Evolutionary conservation across 148 eudicot genomes (phyloP), one percentile per base, ranked within the genome.

Genomic region (Chenopodium berlandieri): DNA sequence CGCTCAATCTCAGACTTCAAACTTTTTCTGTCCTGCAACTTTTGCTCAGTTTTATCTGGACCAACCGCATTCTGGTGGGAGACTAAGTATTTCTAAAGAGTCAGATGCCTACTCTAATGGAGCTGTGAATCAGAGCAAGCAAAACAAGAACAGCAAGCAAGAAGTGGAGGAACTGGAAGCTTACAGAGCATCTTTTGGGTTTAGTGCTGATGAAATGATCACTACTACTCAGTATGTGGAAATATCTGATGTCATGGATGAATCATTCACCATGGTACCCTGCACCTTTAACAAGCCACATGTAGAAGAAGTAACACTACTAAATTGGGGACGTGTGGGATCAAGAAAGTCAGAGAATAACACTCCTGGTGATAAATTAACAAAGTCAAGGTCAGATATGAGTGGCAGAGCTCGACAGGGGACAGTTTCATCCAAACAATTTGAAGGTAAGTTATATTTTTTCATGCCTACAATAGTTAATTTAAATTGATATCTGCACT

Each of bases 131-230:
- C 97, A 91, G 79, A 91, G 83, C 86, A 85, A 93, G 91, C 97
- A 86, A 83, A 90, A 67, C 77, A 94, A 90, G 78, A 86, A 82
- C 65, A 81, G 52, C 75, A 94, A 90, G 88, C 95, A 90, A 80
- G 99, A 96, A 78, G 97, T 80, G 40, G 99, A 96, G 85, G 99
- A 96, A 81, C 62, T 94, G 31, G 99, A 96, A 84, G 99, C 99
- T 56, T 96, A 96, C 84, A 89, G 99, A 86, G 98, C 98, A 80
- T 96, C 99, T 30, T 96, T 96, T 84, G 99, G 99, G 66, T 96
- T 96, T 84, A 96, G 99, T 90, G 99, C 99, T 58, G 99, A 96
- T 88, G 99, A 96, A 80, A 92, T 96, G 83, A 89, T 91, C 79
- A 88, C 93, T 44, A 96, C 98, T 60, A 73, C 95, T 71, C 94